phyloP scores from a whole-genome alignment of 768 basidiomycete genomes.

The Gloeostereum incarnatum region DNA sequence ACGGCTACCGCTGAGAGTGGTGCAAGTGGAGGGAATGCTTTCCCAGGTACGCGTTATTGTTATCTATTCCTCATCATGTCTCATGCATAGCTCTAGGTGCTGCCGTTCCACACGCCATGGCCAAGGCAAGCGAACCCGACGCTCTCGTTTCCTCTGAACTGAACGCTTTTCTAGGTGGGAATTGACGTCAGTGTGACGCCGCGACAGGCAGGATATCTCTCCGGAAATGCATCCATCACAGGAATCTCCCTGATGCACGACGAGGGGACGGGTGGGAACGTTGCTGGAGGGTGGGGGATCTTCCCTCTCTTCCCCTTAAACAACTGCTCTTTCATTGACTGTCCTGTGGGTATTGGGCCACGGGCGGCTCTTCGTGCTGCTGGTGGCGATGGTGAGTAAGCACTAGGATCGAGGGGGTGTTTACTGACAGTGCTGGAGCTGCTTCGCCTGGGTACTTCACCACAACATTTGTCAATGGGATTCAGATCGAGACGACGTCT shows the following conservation, averaged over 20 bases:
- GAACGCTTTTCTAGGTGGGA: slow-evolving; percentile 26
- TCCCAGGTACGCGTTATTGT: slow-evolving; percentile 25
- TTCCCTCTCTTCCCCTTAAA: slow-evolving; percentile 40
- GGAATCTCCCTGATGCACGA: slow-evolving; percentile 43
- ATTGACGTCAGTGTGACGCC: slow-evolving; percentile 41
- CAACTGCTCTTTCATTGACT: slow-evolving; percentile 29
- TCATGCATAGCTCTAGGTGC: slow-evolving; percentile 21
- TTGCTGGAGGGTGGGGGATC: slow-evolving; percentile 39
- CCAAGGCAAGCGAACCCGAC: slow-evolving; percentile 22
- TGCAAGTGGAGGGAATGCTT: slow-evolving; percentile 37
- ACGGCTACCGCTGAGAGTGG: slow-evolving; percentile 36
- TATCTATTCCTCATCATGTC: background rate
- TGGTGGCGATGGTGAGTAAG: slow-evolving; percentile 28
- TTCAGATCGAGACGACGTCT: slow-evolving; percentile 47
- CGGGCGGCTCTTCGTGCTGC: slow-evolving; percentile 30
- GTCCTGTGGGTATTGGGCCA: slow-evolving; percentile 30
- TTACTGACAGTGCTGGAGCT: slow-evolving; percentile 14
- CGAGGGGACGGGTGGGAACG: slow-evolving; percentile 45
- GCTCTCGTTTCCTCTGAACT: background rate
- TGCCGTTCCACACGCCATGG: slow-evolving; percentile 43
- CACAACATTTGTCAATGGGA: slow-evolving; percentile 33
- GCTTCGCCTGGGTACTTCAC: slow-evolving; percentile 42
- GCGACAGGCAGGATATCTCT: slow-evolving; percentile 41
- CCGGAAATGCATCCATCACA: slow-evolving; percentile 31
- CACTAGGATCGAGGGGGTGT: background rate